Conservation (phyloP, 768 basidiomycete genomes). For the Postia placenta region DNA sequence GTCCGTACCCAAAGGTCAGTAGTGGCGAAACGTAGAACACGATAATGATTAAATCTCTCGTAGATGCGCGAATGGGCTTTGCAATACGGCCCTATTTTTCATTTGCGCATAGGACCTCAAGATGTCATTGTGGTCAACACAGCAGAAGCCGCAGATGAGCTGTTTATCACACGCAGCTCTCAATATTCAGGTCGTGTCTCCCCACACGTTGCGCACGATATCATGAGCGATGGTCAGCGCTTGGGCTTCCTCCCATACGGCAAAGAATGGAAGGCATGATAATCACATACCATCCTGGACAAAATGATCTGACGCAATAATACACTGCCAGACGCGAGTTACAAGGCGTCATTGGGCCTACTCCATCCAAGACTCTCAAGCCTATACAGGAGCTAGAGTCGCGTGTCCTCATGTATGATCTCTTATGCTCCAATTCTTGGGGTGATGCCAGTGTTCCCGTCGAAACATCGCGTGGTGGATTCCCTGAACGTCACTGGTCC, state of each 20-base stretch:
- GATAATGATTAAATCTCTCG: background rate
- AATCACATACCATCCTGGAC: background rate
- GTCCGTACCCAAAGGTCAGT: background rate
- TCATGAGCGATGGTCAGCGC: slow-evolving; percentile 25
- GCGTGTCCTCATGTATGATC: slow-evolving; percentile 20
- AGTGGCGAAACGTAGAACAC: background rate
- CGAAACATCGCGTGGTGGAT: background rate
- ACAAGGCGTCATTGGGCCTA: slow-evolving; percentile 20
- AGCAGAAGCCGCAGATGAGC: slow-evolving; percentile 13
- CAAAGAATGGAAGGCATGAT: slow-evolving; percentile 24
- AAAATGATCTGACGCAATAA: background rate
- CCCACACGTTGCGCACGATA: slow-evolving; percentile 27
- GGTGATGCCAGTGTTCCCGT: background rate
- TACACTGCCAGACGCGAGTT: slow-evolving; percentile 3
- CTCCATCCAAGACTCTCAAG: slow-evolving; percentile 20
- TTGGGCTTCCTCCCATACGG: slow-evolving; percentile 24
- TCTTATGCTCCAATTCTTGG: slow-evolving; percentile 16
- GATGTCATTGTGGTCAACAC: slow-evolving; percentile 17
- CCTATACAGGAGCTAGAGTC: slow-evolving; percentile 23
- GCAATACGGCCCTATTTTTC: slow-evolving; percentile 24
- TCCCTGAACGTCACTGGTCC: slow-evolving; percentile 24
- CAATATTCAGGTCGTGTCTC: slow-evolving; percentile 23
- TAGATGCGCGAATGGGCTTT: slow-evolving; percentile 25
- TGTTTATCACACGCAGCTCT: slow-evolving; percentile 20
- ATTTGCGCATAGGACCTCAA: slow-evolving; percentile 20